A percentile compares a stretch with the other conserved stretches of the same genome.
Conservation (phyloP, 495 filamentous ascomycete genomes). For the Haplographium delicatum region DNA sequence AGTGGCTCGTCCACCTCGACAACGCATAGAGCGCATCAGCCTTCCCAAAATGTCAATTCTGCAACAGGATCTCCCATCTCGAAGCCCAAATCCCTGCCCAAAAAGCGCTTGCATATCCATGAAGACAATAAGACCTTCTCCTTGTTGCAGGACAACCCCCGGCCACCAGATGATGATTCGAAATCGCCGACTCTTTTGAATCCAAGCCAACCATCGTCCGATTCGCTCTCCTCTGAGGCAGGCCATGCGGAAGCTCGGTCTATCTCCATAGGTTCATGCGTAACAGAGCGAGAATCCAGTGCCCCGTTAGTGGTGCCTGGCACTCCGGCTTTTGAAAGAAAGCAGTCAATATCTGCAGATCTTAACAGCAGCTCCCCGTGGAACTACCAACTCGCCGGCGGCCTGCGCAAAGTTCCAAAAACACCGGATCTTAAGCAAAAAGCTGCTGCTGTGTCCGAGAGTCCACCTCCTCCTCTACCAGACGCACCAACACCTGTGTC, state of each 20-base stretch:
- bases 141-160: constrained; percentile 15
- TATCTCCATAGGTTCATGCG: constrained; percentile 39
- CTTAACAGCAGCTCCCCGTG: constrained; percentile 38
- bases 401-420: constrained; percentile 47
- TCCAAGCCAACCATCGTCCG: constrained; percentile 10
- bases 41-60: constrained; percentile 17
- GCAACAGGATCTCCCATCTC: constrained; percentile 22
- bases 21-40: constrained; percentile 11
- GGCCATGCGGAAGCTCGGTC: constrained; percentile 38
- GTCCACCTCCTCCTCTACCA: constrained; percentile 36
- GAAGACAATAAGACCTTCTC: constrained; percentile 28
- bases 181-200: background rate
- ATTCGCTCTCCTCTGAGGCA: constrained; percentile 37
- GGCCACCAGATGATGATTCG: constrained; percentile 6
- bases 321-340: constrained; percentile 18
- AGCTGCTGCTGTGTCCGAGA: constrained; percentile 13
- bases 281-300: constrained; percentile 32
- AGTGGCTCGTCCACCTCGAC: constrained; percentile 16
- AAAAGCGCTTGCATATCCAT: constrained; percentile 24
- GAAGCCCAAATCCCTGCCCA: constrained; percentile 15
- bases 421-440: constrained; percentile 45
- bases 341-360: constrained; percentile 35
- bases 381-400: constrained; percentile 50
- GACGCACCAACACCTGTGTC: constrained; percentile 23
- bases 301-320: constrained; percentile 1